Percentiles rank a stretch among this genome's conserved stretches.
phyloP scores from a whole-genome alignment of 805 yeast genomes.

The Cyberlindnera maclurae region DNA sequence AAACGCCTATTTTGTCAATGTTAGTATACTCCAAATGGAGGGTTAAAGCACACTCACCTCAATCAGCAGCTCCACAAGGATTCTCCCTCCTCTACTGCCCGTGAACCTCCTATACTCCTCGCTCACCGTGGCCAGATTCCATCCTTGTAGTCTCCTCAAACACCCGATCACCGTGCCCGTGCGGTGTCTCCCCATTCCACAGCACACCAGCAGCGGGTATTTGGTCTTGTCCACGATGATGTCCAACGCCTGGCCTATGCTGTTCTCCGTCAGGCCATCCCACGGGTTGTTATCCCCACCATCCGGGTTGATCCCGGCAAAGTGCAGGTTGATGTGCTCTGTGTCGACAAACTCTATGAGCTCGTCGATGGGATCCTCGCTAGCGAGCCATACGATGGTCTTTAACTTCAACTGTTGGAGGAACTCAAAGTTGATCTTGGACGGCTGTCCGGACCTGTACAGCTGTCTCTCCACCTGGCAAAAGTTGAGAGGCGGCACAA shows the following conservation, averaged over 20 bases:
- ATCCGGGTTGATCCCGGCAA: conserved; percentile 76
- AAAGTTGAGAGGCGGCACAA: conserved; percentile 91
- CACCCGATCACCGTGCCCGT: conserved; percentile 97
- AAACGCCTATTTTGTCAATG: conserved; percentile 25
- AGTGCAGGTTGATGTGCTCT: conserved; percentile 67
- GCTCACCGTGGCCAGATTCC: conserved; percentile 89
- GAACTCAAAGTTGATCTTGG: conserved; percentile 87
- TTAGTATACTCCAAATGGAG: not conserved
- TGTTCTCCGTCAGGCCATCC: conserved; percentile 86
- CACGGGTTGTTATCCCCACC: conserved; percentile 80
- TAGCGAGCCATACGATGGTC: conserved; percentile 89
- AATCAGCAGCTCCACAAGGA: conserved; percentile 81
- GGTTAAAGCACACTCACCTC: conserved; percentile 26
- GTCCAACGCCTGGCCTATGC: conserved; percentile 73
- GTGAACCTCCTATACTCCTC: conserved; percentile 94
- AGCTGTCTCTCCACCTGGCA: conserved; percentile 88
- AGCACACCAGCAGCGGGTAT: conserved; percentile 85
- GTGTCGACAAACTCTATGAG: conserved; percentile 75
- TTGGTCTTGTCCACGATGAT: conserved; percentile 64
- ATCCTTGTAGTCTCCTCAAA: conserved; percentile 84
- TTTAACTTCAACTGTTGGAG: conserved; percentile 64
- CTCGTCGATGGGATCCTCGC: conserved; percentile 91
- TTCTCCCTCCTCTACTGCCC: conserved; percentile 88
- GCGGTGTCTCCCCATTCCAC: conserved; percentile 98
- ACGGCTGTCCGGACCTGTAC: conserved; percentile 91